Base-by-base conservation (phyloP, 1,284 basidiomycete species). In the Uromyces viciae-fabae region DNA sequence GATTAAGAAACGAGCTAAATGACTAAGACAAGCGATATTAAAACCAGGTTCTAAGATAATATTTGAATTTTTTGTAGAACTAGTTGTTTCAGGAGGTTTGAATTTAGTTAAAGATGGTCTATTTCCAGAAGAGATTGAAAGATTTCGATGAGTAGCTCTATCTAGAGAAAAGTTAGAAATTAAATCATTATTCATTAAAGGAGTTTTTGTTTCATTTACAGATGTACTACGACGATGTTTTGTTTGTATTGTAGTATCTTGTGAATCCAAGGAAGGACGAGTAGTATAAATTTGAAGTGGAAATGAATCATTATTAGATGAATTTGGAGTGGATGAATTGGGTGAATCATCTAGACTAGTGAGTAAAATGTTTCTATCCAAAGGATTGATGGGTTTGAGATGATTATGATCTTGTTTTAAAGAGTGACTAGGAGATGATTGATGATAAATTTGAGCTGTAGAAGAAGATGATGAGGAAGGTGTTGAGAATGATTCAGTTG, bases 1-100 rank as follows among this genome's bases (percentile, higher is more conserved):
- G 62, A 92, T 89, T 75, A 98, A 87, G 84, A 93, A 91, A 8
- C 95, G 91, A 4, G 94, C 94, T 42, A 96, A 89, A 85, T 98
- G 92, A 42, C 92, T 94, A 19, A 77, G 42, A 42, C 25, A 62
- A 36, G 75, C 75, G 7, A 77, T 28, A 43, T 77, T 68, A n/a
- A 77, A 77, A 31, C 46, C 49, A 42, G 75, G 62, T 36, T 76
- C 58, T 17, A 76, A 33, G 42, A 42, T 42, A 60, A 76, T 62
- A n/a, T 75, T 28, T 19, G 73, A 60, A n/a, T n/a, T n/a, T n/a
- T n/a, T n/a, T n/a, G n/a, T n/a, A n/a, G n/a, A n/a, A n/a, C n/a
- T n/a, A n/a, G n/a, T n/a, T n/a, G n/a, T n/a, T n/a, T n/a, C n/a
- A n/a, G n/a, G n/a, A n/a, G n/a, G n/a, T n/a, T n/a, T n/a, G n/a